Conservation (phyloP, 2,329 filamentous ascomycete species). For the Teratosphaeria pseudoeucalypti region DNA sequence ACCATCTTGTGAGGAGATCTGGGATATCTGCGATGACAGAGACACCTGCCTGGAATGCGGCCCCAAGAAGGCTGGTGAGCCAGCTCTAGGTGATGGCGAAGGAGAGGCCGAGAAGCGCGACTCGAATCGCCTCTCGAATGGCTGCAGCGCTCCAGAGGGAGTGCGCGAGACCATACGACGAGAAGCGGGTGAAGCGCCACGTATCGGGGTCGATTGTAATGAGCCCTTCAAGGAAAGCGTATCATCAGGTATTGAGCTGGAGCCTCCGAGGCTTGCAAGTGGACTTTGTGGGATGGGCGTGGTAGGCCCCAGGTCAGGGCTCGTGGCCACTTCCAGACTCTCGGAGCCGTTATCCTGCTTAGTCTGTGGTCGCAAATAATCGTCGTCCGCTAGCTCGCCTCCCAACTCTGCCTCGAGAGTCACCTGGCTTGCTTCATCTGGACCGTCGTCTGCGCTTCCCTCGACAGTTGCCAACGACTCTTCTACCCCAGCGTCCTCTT, state of each 20-base stretch:
- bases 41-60: slow-evolving; percentile 60
- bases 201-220: slow-evolving; percentile 52
- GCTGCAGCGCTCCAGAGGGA: slow-evolving; percentile 73
- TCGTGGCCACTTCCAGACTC: slow-evolving; percentile 9
- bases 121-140: slow-evolving; percentile 91
- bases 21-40: slow-evolving; percentile 40
- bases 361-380: not conserved
- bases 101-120: slow-evolving; percentile 64
- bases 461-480: not conserved
- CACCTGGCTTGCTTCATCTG: slow-evolving; percentile 8
- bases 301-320: slow-evolving; percentile 12
- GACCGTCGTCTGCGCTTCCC: slow-evolving; percentile 3
- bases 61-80: slow-evolving; percentile 68
- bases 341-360: slow-evolving; percentile 6
- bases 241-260: slow-evolving; percentile 69
- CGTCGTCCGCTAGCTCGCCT: slow-evolving; percentile 7
- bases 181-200: slow-evolving; percentile 53
- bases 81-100: slow-evolving; percentile 52
- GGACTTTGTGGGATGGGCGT: slow-evolving; percentile 18
- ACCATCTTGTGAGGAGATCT: slow-evolving; percentile 59
- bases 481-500: not conserved
- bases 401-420: slow-evolving; percentile 4
- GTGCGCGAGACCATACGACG: slow-evolving; percentile 56
- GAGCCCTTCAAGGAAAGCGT: slow-evolving; percentile 68
- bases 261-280: slow-evolving; percentile 57